A percentile compares a stretch with the other conserved stretches of the same genome.
Conservation (phyloP, 805 yeast genomes). For the Saturnispora galanensis region DNA sequence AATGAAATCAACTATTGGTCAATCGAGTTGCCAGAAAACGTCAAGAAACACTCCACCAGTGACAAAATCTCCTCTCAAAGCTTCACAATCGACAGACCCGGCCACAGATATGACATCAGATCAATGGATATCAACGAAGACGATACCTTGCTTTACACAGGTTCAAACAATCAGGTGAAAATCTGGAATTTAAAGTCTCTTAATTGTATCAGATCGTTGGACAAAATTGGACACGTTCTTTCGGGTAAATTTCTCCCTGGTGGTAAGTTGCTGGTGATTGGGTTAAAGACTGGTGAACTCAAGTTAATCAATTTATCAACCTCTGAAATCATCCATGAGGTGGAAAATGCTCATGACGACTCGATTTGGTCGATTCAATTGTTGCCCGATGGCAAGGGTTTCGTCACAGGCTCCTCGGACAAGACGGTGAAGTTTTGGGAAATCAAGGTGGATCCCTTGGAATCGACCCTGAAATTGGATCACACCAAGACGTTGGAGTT, state of each 20-base stretch:
- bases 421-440: constrained; percentile 87
- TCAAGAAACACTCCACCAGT: constrained; percentile 36
- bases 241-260: constrained; percentile 83
- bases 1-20: constrained; percentile 68
- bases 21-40: constrained; percentile 46
- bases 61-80: constrained; percentile 35
- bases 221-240: constrained; percentile 72
- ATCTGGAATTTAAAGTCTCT: constrained; percentile 74
- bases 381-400: constrained; percentile 71
- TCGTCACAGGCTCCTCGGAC: constrained; percentile 92
- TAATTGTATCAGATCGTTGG: constrained; percentile 77
- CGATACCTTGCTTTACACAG: constrained; percentile 72
- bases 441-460: constrained; percentile 57
- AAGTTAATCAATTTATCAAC: constrained; percentile 82
- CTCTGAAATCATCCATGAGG: constrained; percentile 58
- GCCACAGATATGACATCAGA: constrained; percentile 87
- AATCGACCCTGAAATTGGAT: constrained; percentile 44
- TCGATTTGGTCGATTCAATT: constrained; percentile 90
- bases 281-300: constrained; percentile 78
- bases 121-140: constrained; percentile 76
- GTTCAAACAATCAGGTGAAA: constrained; percentile 82
- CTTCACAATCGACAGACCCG: constrained; percentile 60
- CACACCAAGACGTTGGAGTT: constrained; percentile 80
- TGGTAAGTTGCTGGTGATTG: constrained; percentile 75
- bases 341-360: constrained; percentile 61